Conservation (phyloP, 2,329 filamentous ascomycete genomes). For the Talaromyces sp. region DNA sequence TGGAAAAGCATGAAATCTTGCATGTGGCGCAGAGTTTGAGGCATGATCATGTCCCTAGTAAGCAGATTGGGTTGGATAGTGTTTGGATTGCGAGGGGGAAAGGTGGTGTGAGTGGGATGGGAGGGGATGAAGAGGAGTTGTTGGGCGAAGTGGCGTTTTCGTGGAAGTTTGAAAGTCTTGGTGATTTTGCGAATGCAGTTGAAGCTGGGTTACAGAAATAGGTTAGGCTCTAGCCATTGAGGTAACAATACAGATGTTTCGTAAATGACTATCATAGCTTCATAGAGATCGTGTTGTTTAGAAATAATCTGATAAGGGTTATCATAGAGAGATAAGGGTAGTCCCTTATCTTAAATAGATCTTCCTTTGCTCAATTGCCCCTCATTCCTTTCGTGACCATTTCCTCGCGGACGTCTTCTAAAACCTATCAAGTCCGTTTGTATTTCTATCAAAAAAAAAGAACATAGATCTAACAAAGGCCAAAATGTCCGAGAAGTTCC, state of each 20-base stretch:
- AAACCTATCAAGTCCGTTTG: neutral
- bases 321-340: neutral
- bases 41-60: slow-evolving; percentile 65
- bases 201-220: slow-evolving; percentile 11
- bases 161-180: slow-evolving; percentile 59
- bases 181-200: slow-evolving; percentile 57
- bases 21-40: slow-evolving; percentile 67
- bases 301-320: neutral
- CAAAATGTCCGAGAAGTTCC: slow-evolving; percentile 33
- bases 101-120: slow-evolving; percentile 35
- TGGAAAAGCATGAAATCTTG: slow-evolving; percentile 57
- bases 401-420: neutral
- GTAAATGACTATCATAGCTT: neutral
- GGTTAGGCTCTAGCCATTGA: neutral
- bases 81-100: slow-evolving; percentile 62
- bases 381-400: neutral
- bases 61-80: slow-evolving; percentile 57
- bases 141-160: slow-evolving; percentile 46
- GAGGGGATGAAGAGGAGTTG: slow-evolving; percentile 42
- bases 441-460: neutral
- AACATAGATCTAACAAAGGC: neutral
- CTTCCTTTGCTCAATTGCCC: neutral
- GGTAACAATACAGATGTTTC: neutral
- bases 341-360: neutral
- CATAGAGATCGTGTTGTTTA: neutral